Base-by-base conservation (phyloP, 2,329 filamentous ascomycete species). In the Stemphylium lycopersici region DNA sequence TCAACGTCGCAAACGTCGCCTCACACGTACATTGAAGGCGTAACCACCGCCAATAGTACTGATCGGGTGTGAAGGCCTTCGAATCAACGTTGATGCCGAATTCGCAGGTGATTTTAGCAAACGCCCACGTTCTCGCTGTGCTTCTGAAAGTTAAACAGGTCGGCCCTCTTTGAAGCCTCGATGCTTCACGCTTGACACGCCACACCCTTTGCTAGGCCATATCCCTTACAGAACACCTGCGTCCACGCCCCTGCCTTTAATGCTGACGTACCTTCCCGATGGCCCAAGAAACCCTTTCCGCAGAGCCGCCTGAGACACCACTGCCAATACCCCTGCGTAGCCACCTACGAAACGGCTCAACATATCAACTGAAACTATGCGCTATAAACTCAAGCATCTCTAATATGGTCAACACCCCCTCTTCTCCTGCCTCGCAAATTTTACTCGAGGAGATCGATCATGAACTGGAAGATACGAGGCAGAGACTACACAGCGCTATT, bases 321-420 rank as follows among this genome's bases (percentile, higher is more conserved):
- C 57, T 53, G 1, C 31, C 46, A 6, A 45, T 58, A 26, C 55
- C 59, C 33, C 1, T 29, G 13, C 55, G 49, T 15, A 58, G 46
- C 31, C 52, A 36, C 31, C 32, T 52, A 13, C 48, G 49, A 31
- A 13, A 41, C n/a, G 33, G 18, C 2, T 26, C 43, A 24, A 12
- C 26, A 26, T 34, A 47, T 43, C 55, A 55, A 10, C 16, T 22
- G 3, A 32, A 33, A 18, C 18, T 40, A 11, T 10, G 26, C 26
- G 31, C 11, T 31, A 43, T 52, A 8, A 10, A 18, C 11, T 46
- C 29, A 16, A 16, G 22, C 13, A 10, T 12, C 12, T 11, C 7
- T 6, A 44, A 4, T n/a, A 22, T 33, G 6, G 7, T 13, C 7
- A 42, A 7, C 29, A 20, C n/a, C 16, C 22, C 24, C 10, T 41